Evolutionary conservation across 116 monocot species (phyloP), one percentile per base, ranked within the genome.

Genomic region (Zostera marina): DNA sequence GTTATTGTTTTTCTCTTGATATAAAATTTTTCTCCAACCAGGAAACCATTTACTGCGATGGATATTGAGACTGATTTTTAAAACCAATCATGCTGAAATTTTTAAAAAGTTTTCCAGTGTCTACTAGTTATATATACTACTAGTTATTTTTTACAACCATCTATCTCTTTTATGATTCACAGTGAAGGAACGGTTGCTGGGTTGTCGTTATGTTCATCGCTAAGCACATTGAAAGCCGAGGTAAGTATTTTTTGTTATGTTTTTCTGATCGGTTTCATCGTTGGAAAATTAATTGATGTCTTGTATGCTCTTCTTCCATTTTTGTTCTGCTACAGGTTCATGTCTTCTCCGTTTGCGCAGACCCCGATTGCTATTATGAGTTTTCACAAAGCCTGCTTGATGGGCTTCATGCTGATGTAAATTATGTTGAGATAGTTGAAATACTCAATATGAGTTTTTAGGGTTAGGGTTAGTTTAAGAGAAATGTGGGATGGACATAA

Each of bases 141-240:
- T n/a, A n/a, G n/a, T n/a, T n/a, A n/a, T n/a, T n/a, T n/a, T 49
- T 48, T 49, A 1, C 8, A 16, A 8, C 17, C 2, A 0, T 22
- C 12, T 53, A 3, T 53, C 4, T 9, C 53, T 43, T 10, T 44
- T 22, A 10, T n/a, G n/a, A 17, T 67, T 39, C 75, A 32, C 60
- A 98, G 98, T 81, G 98, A 90, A 56, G 98, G 80, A 76, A 98
- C 98, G 8, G 73, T 86, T 79, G 86, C 98, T 17, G 98, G 98
- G 26, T 76, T 98, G 59, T 68, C 90, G 41, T 72, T 98, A 43
- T 90, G 86, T 42, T 83, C 90, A 56, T 68, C 57, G 58, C 47
- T 90, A 59, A 86, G 98, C 60, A 82, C 64, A 46, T 75, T 98
- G 63, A 83, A 98, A 62, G 70, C 98, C 60, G 81, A 85, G 62